A percentile compares a stretch with the other conserved stretches of the same genome.
phyloP scores from a whole-genome alignment of 306 rosid genomes.

The Prosopis cineraria region DNA sequence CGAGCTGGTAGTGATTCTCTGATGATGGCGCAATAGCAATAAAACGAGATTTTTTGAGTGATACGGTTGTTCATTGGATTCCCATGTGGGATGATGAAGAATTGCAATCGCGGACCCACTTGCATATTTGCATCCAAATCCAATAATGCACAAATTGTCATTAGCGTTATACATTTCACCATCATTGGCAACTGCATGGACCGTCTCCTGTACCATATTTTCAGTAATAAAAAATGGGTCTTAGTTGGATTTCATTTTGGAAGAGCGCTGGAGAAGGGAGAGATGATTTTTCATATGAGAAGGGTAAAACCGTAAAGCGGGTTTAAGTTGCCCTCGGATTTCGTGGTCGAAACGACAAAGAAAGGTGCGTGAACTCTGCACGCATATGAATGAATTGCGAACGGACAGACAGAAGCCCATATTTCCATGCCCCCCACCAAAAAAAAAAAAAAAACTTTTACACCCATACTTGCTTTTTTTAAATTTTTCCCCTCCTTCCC shows the following conservation, averaged over 20 bases:
- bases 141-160: conserved; percentile 29
- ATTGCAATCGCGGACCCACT: conserved; percentile 39
- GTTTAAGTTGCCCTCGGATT: background rate
- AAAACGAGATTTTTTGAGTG: background rate
- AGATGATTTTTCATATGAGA: background rate
- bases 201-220: too few species aligned
- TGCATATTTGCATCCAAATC: background rate
- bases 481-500: conserved; percentile 10
- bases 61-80: conserved; percentile 45
- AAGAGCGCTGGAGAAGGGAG: background rate
- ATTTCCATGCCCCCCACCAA: background rate
- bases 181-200: too few species aligned
- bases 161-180: background rate
- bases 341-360: conserved; percentile 46
- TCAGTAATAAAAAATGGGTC: too few species aligned
- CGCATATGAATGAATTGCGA: conserved; percentile 25
- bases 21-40: conserved; percentile 7
- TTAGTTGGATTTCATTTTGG: too few species aligned
- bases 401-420: conserved; percentile 22
- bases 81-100: conserved; percentile 32
- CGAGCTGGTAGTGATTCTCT: conserved; percentile 58
- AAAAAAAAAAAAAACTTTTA: background rate
- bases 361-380: conserved; percentile 29
- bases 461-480: background rate
- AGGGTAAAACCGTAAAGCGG: conserved; percentile 37